Evolutionary conservation across 2,329 filamentous ascomycete species (phyloP), one percentile per base, ranked within the genome.

Genomic region (Dactylellina sp.): DNA sequence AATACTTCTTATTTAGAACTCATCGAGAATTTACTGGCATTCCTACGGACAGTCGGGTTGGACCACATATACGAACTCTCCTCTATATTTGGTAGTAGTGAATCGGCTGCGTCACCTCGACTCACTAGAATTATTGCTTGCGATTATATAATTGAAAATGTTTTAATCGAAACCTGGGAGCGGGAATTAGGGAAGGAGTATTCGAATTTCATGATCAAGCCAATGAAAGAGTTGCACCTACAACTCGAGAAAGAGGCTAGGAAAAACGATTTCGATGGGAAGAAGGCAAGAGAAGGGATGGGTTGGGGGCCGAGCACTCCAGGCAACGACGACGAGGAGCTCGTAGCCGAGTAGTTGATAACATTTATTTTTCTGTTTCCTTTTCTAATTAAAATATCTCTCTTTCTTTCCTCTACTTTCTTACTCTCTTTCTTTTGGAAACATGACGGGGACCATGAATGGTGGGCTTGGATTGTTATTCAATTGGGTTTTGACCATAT

Each of bases 91-190:
- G 68, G 68, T 7, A 72, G 68, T 47, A 72, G 68, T 22, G 68
- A 72, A 59, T 46, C 68, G 14, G 52, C 68, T 2, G 55, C 68
- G 7, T 65, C 68, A 14, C 68, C 68, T 2, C 52, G 60, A 12
- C 61, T 72, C 18, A 72, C 68, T 20, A 65, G 68, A 50, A 72
- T 60, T 39, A 72, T 72, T n/a, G 68, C 68, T 6, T 72, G 68
- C 47, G 68, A 72, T 25, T 72, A 72, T 14, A 72, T 72, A 35
- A 65, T 72, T 42, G 68, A 72, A 50, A 72, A 72, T 39, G 39
- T 72, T 37, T 61, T 72, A 60, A 72, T 72, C 35, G 68, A 72
- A 47, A 72, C 68, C 1, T 72, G 68, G 68, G 68, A 72, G 20
- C 35, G 68, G 22, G 68, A 72, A 35, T 28, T 72, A 14, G 68